These are phyloP conservation scores for Heliamphora pulchella DNA, from an alignment of 179 eudicot genomes.

Conservation along the genomic window DNA sequence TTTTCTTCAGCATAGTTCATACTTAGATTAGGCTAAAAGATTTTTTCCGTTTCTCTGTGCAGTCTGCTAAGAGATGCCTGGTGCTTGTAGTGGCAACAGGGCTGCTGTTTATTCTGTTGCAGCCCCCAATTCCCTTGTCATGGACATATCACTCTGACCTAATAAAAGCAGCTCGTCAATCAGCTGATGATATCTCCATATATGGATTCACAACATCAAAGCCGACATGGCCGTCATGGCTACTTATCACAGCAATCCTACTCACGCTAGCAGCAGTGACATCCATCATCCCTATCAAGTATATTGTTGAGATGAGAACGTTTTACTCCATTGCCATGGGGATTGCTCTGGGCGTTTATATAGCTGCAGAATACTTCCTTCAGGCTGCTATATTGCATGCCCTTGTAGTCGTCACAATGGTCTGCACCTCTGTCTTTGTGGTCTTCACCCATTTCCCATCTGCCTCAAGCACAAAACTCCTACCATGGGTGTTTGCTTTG, in stretches of 20 bases:
- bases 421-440: slow-evolving; percentile 70
- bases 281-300: slow-evolving; percentile 80
- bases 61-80: slow-evolving; percentile 90
- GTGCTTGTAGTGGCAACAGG: slow-evolving; percentile 81
- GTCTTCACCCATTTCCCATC: slow-evolving; percentile 95
- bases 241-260: slow-evolving; percentile 68
- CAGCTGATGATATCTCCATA: slow-evolving; percentile 86
- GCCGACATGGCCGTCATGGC: slow-evolving; percentile 99
- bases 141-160: slow-evolving; percentile 78
- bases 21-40: background rate
- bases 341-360: slow-evolving; percentile 72
- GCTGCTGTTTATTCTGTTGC: slow-evolving; percentile 66
- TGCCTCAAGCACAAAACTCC: slow-evolving; percentile 78
- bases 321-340: slow-evolving; percentile 79
- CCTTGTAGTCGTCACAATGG: slow-evolving; percentile 80
- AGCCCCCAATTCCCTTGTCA: slow-evolving; percentile 85
- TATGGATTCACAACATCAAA: slow-evolving; percentile 79
- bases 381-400: slow-evolving; percentile 74
- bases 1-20: slow-evolving; percentile 6
- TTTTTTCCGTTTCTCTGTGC: slow-evolving; percentile 24
- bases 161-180: slow-evolving; percentile 78
- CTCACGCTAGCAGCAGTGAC: slow-evolving; percentile 85
- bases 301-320: slow-evolving; percentile 74
- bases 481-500: slow-evolving; percentile 96
- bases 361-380: slow-evolving; percentile 86